Evolutionary conservation across 352 stramenopile genomes (phyloP).

Genomic region (Phytophthora quininea): DNA sequence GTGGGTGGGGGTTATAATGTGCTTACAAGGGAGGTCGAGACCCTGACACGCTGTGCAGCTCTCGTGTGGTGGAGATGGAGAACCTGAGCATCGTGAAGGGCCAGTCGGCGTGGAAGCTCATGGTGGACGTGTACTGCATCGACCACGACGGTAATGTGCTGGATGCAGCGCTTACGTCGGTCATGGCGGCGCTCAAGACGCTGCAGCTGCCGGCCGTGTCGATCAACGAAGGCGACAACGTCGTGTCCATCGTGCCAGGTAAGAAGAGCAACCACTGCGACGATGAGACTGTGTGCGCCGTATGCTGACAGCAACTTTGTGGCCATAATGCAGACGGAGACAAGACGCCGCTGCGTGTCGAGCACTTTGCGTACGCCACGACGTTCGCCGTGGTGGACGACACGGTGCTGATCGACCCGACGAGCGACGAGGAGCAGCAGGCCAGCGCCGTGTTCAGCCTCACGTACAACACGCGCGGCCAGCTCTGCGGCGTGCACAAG

Average conservation of each 20-base stretch:
- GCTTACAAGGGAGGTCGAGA: neutral
- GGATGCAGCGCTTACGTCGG: slow-evolving; percentile 68
- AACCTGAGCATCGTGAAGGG: slow-evolving; percentile 73
- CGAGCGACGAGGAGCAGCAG: slow-evolving; percentile 72
- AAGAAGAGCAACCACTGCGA: neutral
- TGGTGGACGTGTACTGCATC: slow-evolving; percentile 83
- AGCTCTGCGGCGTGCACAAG: slow-evolving; percentile 80
- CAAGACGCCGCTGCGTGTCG: slow-evolving; percentile 51
- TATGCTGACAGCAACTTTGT: neutral
- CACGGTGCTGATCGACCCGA: slow-evolving; percentile 72
- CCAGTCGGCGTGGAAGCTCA: slow-evolving; percentile 82
- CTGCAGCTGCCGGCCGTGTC: slow-evolving; percentile 64
- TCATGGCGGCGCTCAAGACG: slow-evolving; percentile 75
- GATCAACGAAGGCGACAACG: slow-evolving; percentile 69
- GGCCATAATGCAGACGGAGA: slow-evolving; percentile 47
- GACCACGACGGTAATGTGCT: slow-evolving; percentile 86
- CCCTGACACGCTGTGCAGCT: slow-evolving; percentile 34
- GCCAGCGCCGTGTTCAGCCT: slow-evolving; percentile 63
- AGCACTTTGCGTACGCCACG: slow-evolving; percentile 66
- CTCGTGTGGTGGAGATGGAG: slow-evolving; percentile 81
- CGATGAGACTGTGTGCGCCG: neutral
- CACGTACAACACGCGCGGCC: slow-evolving; percentile 63
- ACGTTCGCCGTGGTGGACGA: slow-evolving; percentile 70
- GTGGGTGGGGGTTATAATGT: slow-evolving; percentile 30
- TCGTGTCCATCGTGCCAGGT: slow-evolving; percentile 76